Evolutionary conservation across 768 basidiomycete species (phyloP).

Genomic region (Dentipellis sp.): DNA sequence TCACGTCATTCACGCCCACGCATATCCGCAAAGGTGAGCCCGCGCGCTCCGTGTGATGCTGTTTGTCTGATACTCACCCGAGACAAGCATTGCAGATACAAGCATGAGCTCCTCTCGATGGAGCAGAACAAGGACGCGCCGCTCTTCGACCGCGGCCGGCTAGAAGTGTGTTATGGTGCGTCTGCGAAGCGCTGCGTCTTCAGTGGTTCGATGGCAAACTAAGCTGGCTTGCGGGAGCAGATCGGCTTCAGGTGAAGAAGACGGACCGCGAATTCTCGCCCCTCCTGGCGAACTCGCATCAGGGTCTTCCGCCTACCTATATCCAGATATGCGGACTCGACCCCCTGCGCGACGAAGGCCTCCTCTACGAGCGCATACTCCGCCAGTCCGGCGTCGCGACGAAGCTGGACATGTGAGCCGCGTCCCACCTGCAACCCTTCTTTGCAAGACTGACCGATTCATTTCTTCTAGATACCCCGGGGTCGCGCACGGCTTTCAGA

Average conservation of each 20-base stretch:
- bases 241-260: not conserved
- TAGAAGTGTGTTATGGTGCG: not conserved
- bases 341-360: slow-evolving; percentile 1
- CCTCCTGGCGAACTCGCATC: slow-evolving; percentile 1
- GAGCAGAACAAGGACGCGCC: slow-evolving; percentile 3
- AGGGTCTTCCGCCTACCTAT: not conserved
- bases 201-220: not conserved
- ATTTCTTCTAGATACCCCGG: slow-evolving; percentile 3
- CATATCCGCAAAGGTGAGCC: slow-evolving; percentile 17
- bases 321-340: slow-evolving; percentile 1
- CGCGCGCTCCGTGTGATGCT: not conserved
- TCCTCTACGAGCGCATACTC: slow-evolving; percentile 4
- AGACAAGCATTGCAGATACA: not conserved
- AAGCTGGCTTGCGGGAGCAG: not conserved
- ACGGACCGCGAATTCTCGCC: slow-evolving; percentile 1
- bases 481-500: slow-evolving; percentile 1
- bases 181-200: not conserved
- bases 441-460: not conserved
- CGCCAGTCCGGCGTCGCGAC: not conserved
- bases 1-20: slow-evolving; percentile 12
- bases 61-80: not conserved
- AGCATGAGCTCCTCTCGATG: slow-evolving; percentile 1
- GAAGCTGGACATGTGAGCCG: not conserved
- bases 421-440: not conserved
- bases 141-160: not conserved